Evolutionary conservation across 2,329 filamentous ascomycete genomes (phyloP), one percentile per base, ranked within the genome.

Genomic region (Sporothrix luriei): DNA sequence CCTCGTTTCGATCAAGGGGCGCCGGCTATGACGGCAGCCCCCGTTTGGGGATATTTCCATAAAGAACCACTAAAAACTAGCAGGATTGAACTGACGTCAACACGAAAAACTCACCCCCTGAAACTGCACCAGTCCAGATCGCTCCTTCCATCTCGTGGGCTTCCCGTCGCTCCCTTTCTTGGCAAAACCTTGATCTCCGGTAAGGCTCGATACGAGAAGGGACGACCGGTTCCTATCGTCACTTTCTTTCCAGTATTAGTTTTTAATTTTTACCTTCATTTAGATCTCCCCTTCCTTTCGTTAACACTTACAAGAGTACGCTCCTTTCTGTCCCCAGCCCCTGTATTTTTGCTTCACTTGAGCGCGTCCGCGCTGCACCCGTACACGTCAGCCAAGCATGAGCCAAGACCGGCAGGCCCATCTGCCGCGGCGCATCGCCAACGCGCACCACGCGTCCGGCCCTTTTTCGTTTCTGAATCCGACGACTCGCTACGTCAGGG

Each of bases 401-500:
- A 65, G 40, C 57, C 40, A 38, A 21, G 21, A 40, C 4, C 16
- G 69, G 9, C 51, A 52, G 26, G 48, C n/a, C 21, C 64, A 71
- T 11, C 38, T 71, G 48, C 70, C 70, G 11, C 54, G 55, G 64
- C 67, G 70, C 40, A 69, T 71, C 21, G 68, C 68, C 38, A 24
- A 71, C 9, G 62, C 70, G 1, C 19, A 54, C 46, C 54, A 67
- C 51, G 64, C 49, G 1, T 24, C 61, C 0, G 62, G 70, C 14
- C 61, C 70, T 9, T 26, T 71, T 29, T 26, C 70, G 1, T 70
- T 71, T 61, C 33, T 75, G 57, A 74, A 75, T 57, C 73, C 74
- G 19, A 75, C 74, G 26, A 73, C 71, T 13, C 64, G 72, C 11
- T 73, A 74, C 43, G 68, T 75, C 48, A 59, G 69, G 38, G 26